A percentile compares a stretch with the other conserved stretches of the same genome.
Evolutionary conservation across 306 rosid genomes (phyloP).

Genomic region (Dryas alaskensis): DNA sequence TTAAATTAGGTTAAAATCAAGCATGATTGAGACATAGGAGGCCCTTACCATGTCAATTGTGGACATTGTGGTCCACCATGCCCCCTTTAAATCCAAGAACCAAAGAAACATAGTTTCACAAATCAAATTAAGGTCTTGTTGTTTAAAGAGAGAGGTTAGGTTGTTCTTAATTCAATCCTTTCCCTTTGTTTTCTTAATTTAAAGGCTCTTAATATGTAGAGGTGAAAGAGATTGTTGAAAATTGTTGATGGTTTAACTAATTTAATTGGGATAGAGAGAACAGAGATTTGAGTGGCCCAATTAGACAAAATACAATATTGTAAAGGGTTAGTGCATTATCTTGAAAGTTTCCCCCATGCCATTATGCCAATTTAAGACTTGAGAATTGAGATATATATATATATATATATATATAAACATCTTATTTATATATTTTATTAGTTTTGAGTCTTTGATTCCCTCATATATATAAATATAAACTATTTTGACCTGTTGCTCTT

Average conservation of each 20-base stretch:
- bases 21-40: not conserved
- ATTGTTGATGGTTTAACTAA: not conserved
- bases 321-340: not conserved
- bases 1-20: not conserved
- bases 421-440: too few species aligned
- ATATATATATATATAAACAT: not conserved
- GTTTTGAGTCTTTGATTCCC: not conserved
- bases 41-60: not conserved
- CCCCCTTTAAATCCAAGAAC: too few species aligned
- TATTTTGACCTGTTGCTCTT: constrained; percentile 12
- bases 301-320: not conserved
- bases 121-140: too few species aligned
- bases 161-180: not conserved
- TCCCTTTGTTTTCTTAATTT: not conserved
- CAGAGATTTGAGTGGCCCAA: not conserved
- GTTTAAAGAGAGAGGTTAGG: too few species aligned
- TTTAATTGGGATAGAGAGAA: not conserved
- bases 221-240: too few species aligned
- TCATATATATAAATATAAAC: not conserved
- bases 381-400: not conserved
- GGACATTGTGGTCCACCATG: not conserved
- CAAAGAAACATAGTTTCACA: not conserved
- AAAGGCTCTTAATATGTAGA: too few species aligned
- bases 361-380: not conserved
- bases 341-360: not conserved